These are phyloP conservation scores for Suillus placidus DNA, from an alignment of 768 basidiomycete species.

Conservation along the genomic window DNA sequence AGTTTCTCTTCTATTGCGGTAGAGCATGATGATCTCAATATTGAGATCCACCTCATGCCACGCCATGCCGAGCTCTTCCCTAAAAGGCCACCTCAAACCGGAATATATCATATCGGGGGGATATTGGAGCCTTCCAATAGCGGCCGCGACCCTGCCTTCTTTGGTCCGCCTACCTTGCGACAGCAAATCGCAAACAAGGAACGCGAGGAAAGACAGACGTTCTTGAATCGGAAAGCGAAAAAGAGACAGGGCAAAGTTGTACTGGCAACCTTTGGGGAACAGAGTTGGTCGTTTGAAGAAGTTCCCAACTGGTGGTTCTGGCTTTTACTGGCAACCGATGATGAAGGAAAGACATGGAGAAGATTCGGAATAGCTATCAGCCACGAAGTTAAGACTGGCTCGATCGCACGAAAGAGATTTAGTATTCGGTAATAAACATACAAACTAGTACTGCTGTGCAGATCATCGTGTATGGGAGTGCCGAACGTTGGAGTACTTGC, in stretches of 20 bases:
- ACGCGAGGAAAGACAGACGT: background rate
- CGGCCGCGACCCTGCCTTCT: background rate
- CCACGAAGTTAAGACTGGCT: background rate
- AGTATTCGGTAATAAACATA: background rate
- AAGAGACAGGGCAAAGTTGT: background rate
- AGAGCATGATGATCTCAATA: constrained; percentile 2
- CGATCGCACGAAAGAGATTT: background rate
- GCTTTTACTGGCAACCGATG: background rate
- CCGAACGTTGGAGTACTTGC: background rate
- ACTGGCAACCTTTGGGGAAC: background rate
- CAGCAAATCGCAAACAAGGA: background rate
- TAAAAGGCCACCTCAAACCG: background rate
- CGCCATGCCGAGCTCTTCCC: background rate
- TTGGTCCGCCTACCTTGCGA: background rate
- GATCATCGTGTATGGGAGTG: background rate
- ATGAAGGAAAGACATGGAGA: constrained; percentile 4
- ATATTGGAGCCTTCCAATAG: constrained; percentile 4
- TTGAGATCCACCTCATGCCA: background rate
- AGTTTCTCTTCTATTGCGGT: background rate
- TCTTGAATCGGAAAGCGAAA: background rate
- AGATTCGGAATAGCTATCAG: background rate
- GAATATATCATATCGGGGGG: background rate
- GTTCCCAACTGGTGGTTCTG: constrained; percentile 5
- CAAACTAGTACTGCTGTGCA: background rate
- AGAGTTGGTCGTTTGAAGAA: background rate